These are phyloP conservation scores for Lycium barbarum DNA, from an alignment of 257 asterid species.

Conservation along the genomic window DNA sequence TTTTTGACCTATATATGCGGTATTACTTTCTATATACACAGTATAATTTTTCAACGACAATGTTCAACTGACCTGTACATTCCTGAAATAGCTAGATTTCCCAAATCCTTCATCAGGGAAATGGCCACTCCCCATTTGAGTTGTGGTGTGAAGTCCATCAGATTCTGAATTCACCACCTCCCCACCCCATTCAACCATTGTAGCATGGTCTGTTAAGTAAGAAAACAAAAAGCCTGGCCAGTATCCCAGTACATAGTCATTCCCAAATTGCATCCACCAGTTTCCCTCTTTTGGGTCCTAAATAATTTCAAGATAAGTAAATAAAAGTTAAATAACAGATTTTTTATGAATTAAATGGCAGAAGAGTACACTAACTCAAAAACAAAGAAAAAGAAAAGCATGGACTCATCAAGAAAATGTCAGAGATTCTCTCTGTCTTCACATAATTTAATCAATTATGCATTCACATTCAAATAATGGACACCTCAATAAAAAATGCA, in stretches of 20 bases:
- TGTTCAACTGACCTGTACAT: slow-evolving; percentile 45
- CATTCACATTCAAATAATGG: slow-evolving; percentile 18
- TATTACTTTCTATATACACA: background rate
- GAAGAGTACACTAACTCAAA: slow-evolving; percentile 34
- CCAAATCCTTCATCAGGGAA: slow-evolving; percentile 84
- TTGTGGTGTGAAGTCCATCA: slow-evolving; percentile 79
- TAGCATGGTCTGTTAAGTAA: slow-evolving; percentile 64
- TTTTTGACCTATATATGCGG: background rate
- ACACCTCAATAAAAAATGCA: background rate
- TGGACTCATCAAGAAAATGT: slow-evolving; percentile 41
- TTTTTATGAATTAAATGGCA: slow-evolving; percentile 22
- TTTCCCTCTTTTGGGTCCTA: slow-evolving; percentile 79
- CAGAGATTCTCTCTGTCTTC: slow-evolving; percentile 54
- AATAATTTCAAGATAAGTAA: slow-evolving; percentile 10
- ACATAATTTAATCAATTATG: slow-evolving; percentile 19
- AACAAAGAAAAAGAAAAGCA: slow-evolving; percentile 38
- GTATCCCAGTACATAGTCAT: slow-evolving; percentile 64
- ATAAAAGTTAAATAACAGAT: background rate
- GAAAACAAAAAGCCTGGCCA: slow-evolving; percentile 79
- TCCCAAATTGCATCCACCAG: slow-evolving; percentile 94
- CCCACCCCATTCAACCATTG: slow-evolving; percentile 92
- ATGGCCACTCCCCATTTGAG: slow-evolving; percentile 95
- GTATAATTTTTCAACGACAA: background rate
- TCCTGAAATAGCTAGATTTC: slow-evolving; percentile 74
- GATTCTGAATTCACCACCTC: slow-evolving; percentile 80